These are phyloP conservation scores for Fraxinus velutina DNA, from an alignment of 305 asterid genomes.

Conservation along the genomic window DNA sequence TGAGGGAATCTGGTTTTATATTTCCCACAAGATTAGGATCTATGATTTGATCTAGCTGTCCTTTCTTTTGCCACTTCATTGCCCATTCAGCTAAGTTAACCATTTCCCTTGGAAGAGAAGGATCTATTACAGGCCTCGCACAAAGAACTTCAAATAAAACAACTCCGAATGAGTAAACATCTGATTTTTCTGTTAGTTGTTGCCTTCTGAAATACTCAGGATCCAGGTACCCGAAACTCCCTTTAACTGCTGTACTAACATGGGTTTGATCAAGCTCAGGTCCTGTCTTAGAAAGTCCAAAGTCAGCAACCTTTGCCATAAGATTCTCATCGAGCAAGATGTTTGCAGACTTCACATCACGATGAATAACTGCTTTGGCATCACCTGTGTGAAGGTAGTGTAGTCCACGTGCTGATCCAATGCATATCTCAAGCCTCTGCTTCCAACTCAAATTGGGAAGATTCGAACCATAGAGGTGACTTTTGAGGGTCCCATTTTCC, in stretches of 20 bases:
- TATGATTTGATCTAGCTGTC: conserved; percentile 46
- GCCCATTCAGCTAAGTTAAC: conserved; percentile 82
- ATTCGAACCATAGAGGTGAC: conserved; percentile 56
- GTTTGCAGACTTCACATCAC: conserved; percentile 51
- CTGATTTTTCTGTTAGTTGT: conserved; percentile 64
- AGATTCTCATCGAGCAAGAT: conserved; percentile 44
- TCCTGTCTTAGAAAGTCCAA: conserved; percentile 45
- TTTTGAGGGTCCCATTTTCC: conserved; percentile 45
- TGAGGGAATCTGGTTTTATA: conserved; percentile 52
- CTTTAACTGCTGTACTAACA: conserved; percentile 61
- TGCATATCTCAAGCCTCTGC: conserved; percentile 59
- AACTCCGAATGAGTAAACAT: conserved; percentile 71
- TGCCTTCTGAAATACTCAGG: conserved; percentile 75
- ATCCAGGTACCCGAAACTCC: conserved; percentile 68
- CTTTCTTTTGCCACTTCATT: conserved; percentile 59
- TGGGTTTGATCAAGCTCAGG: conserved; percentile 50
- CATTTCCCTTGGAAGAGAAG: conserved; percentile 65
- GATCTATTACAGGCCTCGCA: conserved; percentile 72
- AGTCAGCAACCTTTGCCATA: conserved; percentile 49
- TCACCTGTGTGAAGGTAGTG: conserved; percentile 48
- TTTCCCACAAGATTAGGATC: conserved; percentile 51
- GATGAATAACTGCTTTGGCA: conserved; percentile 43
- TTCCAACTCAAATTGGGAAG: conserved; percentile 55
- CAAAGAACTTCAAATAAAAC: conserved; percentile 66
- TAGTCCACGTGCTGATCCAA: conserved; percentile 44